A percentile compares a stretch with the other conserved stretches of the same genome.
These are phyloP conservation scores for Aspergillus unguis DNA, from an alignment of 2,329 filamentous ascomycete genomes.

Conservation along the genomic window DNA sequence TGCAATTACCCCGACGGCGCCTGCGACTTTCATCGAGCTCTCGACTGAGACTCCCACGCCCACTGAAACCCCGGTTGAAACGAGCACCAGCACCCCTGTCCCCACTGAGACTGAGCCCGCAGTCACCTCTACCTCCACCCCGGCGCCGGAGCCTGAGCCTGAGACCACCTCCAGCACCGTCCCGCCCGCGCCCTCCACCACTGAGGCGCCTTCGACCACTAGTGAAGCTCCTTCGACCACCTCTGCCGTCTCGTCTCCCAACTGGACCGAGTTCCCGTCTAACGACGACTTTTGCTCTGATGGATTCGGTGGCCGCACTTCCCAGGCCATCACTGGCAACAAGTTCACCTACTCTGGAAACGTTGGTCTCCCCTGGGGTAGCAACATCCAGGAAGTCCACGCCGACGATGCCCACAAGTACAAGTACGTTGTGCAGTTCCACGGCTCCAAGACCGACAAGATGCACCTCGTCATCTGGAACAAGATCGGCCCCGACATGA, in stretches of 20 bases:
- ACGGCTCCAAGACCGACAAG: constrained; percentile 27
- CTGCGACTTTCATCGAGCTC: neutral
- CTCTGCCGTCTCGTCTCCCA: constrained; percentile 6
- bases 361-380: constrained; percentile 38
- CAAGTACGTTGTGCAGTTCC: constrained; percentile 38
- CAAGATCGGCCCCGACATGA: constrained; percentile 35
- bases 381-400: constrained; percentile 39
- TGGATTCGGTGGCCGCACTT: constrained; percentile 33
- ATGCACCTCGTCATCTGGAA: constrained; percentile 41
- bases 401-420: constrained; percentile 28
- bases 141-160: neutral
- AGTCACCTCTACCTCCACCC: constrained; percentile 7
- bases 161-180: constrained; percentile 2
- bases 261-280: constrained; percentile 25
- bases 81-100: constrained; percentile 2
- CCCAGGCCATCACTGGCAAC: constrained; percentile 16
- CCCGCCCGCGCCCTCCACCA: neutral
- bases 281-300: constrained; percentile 19
- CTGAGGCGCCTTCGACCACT: neutral
- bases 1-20: neutral
- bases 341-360: constrained; percentile 33
- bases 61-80: constrained; percentile 7
- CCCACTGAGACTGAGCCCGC: neutral
- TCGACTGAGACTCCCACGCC: neutral
- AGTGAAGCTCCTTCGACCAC: constrained; percentile 4